Evolutionary conservation across 208 protist species (phyloP).

Genomic region (Angomonas ambiguus): DNA sequence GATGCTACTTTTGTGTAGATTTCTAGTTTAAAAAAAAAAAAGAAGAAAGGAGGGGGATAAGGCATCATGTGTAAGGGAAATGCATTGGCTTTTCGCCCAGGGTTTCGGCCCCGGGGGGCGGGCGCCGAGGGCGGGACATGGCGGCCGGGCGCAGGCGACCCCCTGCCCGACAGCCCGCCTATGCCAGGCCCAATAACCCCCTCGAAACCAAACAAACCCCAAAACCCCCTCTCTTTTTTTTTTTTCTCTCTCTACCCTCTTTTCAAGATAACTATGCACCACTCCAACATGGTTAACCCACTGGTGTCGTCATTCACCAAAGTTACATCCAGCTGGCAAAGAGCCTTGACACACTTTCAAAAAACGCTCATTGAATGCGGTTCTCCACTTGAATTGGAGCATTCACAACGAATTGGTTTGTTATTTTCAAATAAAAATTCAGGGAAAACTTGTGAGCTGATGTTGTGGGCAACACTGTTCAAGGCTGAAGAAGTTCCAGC

Average conservation of each 20-base stretch:
- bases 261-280: slow-evolving; percentile 15
- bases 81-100: not conserved
- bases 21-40: no score
- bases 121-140: not conserved
- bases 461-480: slow-evolving; percentile 36
- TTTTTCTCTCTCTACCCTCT: no score
- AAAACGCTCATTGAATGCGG: slow-evolving; percentile 41
- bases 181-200: not conserved
- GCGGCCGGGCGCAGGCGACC: not conserved
- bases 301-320: not conserved
- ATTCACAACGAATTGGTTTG: slow-evolving; percentile 38
- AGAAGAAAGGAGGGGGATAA: not conserved
- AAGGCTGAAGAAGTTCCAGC: slow-evolving; percentile 34
- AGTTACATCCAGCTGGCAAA: slow-evolving; percentile 22
- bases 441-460: slow-evolving; percentile 18
- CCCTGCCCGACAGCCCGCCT: not conserved
- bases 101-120: not conserved
- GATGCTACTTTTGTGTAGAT: no score
- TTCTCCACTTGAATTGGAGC: slow-evolving; percentile 35
- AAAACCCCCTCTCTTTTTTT: no score
- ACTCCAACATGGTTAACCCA: slow-evolving; percentile 8
- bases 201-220: not conserved
- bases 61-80: no score
- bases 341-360: slow-evolving; percentile 28
- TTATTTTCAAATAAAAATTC: slow-evolving; percentile 36